Evolutionary conservation across 805 yeast species (phyloP).

Genomic region (Ogataea pini): DNA sequence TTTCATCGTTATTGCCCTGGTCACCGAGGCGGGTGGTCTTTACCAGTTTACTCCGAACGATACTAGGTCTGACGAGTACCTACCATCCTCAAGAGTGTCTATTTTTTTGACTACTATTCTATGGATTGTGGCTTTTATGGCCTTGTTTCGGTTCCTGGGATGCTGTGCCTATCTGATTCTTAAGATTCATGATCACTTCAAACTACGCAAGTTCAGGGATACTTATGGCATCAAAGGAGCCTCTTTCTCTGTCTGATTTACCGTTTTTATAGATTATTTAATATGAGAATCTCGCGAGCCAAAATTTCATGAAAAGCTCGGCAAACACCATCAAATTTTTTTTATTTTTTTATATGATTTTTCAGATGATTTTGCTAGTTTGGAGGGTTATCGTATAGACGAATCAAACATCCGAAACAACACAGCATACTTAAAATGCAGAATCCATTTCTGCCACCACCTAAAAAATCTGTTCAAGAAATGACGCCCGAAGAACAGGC

Average conservation of each 20-base stretch:
- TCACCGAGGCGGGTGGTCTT: slow-evolving; percentile 81
- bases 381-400: too few relatives aligned
- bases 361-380: too few relatives aligned
- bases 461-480: slow-evolving; percentile 55
- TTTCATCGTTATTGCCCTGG: slow-evolving; percentile 77
- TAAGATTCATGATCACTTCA: slow-evolving; percentile 26
- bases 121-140: slow-evolving; percentile 93
- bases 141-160: slow-evolving; percentile 79
- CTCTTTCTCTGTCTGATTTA: slow-evolving; percentile 17
- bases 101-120: slow-evolving; percentile 79
- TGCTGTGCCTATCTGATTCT: slow-evolving; percentile 57
- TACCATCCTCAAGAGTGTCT: slow-evolving; percentile 48
- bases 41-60: slow-evolving; percentile 43
- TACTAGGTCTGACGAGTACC: slow-evolving; percentile 31
- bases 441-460: slow-evolving; percentile 41
- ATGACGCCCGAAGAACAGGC: slow-evolving; percentile 94
- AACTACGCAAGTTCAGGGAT: slow-evolving; percentile 19
- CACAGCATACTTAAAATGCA: slow-evolving; percentile 23
- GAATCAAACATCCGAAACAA: neutral
- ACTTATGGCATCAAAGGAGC: slow-evolving; percentile 23
- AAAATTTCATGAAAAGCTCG: neutral
- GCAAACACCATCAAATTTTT: too few relatives aligned
- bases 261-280: neutral
- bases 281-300: neutral
- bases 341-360: too few relatives aligned